Conservation (phyloP, 73 alveolate species). For the Stentor roeselii region DNA sequence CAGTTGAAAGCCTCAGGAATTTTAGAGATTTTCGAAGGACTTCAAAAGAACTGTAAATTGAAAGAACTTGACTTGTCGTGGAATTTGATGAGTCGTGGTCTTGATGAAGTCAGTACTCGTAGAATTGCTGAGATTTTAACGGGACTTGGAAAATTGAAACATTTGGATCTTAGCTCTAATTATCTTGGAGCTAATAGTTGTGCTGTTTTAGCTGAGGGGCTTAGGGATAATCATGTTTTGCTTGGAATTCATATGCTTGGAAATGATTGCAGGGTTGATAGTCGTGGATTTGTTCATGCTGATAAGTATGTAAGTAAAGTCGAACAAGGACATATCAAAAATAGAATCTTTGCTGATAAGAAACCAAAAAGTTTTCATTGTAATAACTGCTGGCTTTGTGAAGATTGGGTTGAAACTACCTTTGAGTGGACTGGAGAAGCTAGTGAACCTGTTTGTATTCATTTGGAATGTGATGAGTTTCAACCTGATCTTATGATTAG, state of each 20-base stretch:
- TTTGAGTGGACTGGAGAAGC: conserved; percentile 10
- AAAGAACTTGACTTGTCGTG: background rate
- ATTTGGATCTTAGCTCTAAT: conserved; percentile 75
- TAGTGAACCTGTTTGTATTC: background rate
- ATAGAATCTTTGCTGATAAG: background rate
- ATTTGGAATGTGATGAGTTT: conserved; percentile 27
- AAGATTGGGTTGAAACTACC: conserved; percentile 3
- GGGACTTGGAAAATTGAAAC: conserved; percentile 54
- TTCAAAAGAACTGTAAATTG: background rate
- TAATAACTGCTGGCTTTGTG: background rate
- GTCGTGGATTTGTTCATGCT: conserved; percentile 67
- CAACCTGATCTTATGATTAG: background rate
- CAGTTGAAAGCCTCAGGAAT: conserved; percentile 51
- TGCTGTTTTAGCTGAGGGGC: conserved; percentile 49
- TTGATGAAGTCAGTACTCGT: background rate
- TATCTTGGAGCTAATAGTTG: conserved; percentile 48
- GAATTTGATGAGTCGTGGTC: background rate
- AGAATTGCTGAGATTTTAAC: conserved; percentile 43
- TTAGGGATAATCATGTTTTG: conserved; percentile 65
- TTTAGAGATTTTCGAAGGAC: background rate
- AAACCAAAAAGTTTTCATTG: background rate
- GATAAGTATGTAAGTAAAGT: background rate
- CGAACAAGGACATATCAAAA: background rate
- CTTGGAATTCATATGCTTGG: conserved; percentile 86
- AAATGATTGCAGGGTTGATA: conserved; percentile 66